phyloP scores from a whole-genome alignment of 257 asterid genomes.

The Gardenia jasminoides region DNA sequence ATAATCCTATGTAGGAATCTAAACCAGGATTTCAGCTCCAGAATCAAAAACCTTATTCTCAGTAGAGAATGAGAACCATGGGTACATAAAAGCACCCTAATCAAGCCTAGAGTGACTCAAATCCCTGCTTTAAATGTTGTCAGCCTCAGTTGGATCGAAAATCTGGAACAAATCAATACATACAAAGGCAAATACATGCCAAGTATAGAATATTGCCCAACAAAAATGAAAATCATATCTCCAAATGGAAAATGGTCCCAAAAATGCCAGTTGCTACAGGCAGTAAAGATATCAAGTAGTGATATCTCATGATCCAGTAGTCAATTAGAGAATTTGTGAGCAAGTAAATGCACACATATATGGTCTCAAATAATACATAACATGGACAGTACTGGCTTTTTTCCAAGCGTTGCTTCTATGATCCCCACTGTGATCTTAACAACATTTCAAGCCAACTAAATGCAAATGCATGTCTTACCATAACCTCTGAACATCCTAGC shows the following conservation, averaged over 20 bases:
- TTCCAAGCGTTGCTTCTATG: neutral
- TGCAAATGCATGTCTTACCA: neutral
- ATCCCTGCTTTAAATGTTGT: neutral
- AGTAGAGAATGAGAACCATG: slow-evolving; percentile 9
- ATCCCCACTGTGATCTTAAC: neutral
- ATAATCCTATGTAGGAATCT: neutral
- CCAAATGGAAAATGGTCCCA: neutral
- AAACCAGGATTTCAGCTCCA: neutral
- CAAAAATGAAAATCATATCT: neutral
- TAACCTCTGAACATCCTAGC: neutral
- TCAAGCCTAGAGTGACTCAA: neutral
- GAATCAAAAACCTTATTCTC: slow-evolving; percentile 12
- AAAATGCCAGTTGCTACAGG: neutral
- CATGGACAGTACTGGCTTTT: neutral
- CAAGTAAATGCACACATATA: neutral
- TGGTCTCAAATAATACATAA: neutral
- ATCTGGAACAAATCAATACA: neutral
- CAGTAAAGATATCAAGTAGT: neutral
- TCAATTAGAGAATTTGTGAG: no score
- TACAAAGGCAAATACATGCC: slow-evolving; percentile 1
- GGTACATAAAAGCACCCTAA: neutral
- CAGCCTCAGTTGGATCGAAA: neutral
- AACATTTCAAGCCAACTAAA: neutral
- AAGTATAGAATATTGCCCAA: neutral
- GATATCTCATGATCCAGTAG: neutral